phyloP scores from a whole-genome alignment of 1,284 basidiomycete species.

The Sporisorium graminicola region DNA sequence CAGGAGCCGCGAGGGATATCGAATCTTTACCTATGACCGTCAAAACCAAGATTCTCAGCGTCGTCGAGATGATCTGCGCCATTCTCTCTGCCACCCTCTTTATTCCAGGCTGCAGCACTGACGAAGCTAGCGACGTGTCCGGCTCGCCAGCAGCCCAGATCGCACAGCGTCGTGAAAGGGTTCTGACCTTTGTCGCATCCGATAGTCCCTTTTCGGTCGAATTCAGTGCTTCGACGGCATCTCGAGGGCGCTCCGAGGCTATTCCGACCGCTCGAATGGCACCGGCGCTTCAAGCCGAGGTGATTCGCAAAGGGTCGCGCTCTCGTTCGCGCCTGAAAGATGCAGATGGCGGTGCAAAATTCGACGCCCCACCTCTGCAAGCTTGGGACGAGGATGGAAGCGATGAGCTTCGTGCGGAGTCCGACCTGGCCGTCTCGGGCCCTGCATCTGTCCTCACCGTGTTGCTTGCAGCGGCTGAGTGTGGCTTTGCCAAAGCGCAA shows the following conservation, averaged over 20 bases:
- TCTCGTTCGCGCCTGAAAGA: constrained; percentile 43
- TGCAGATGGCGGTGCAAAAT: constrained; percentile 10
- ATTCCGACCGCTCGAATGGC: constrained; percentile 1
- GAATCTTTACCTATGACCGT: constrained; percentile 45
- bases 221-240: background rate
- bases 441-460: constrained; percentile 34
- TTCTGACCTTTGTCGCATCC: constrained; percentile 35
- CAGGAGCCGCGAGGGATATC: constrained; percentile 11
- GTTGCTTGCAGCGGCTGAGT: constrained; percentile 55
- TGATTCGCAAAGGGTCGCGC: constrained; percentile 49
- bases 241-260: constrained; percentile 21
- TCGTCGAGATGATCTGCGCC: constrained; percentile 58
- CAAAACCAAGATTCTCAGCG: constrained; percentile 51
- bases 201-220: constrained; percentile 34
- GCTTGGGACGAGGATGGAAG: constrained; percentile 40
- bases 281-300: constrained; percentile 34
- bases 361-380: constrained; percentile 28
- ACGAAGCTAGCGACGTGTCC: background rate
- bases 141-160: constrained; percentile 38
- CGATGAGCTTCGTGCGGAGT: constrained; percentile 12
- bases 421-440: constrained; percentile 7
- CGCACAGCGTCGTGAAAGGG: constrained; percentile 29
- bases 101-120: constrained; percentile 38
- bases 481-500: constrained; percentile 55
- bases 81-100: constrained; percentile 54